Percentiles rank a stretch among this genome's conserved stretches.
Conservation (phyloP, 352 stramenopile genomes). For the Pythium scleroteichum region DNA sequence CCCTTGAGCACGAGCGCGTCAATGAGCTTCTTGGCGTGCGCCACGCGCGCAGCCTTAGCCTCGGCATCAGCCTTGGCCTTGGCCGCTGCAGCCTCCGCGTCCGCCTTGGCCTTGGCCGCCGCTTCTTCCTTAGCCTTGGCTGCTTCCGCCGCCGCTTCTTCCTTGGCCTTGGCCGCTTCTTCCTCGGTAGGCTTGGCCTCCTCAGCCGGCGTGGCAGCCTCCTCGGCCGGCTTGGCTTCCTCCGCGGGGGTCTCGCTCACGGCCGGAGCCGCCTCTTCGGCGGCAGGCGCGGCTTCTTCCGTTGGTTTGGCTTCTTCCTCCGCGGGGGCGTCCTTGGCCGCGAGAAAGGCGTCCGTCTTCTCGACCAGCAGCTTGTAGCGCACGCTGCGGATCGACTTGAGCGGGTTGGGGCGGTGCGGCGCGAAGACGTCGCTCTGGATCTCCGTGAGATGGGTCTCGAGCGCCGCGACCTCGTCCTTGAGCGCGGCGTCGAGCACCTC, state of each 20-base stretch:
- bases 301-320: background rate
- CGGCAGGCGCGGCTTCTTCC: background rate
- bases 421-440: constrained; percentile 34
- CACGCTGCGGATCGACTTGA: constrained; percentile 45
- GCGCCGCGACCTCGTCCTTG: constrained; percentile 18
- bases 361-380: constrained; percentile 34
- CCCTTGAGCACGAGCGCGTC: constrained; percentile 30
- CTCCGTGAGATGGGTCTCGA: constrained; percentile 40
- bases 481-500: constrained; percentile 11
- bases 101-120: constrained; percentile 8
- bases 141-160: constrained; percentile 4
- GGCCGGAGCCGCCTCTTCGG: background rate
- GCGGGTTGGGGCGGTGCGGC: constrained; percentile 34
- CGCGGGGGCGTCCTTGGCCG: constrained; percentile 1
- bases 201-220: background rate
- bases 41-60: background rate
- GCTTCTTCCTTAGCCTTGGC: constrained; percentile 7
- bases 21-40: constrained; percentile 28
- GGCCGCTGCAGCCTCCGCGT: background rate
- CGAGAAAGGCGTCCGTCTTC: constrained; percentile 13
- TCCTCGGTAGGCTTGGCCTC: constrained; percentile 6
- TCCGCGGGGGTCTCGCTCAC: background rate
- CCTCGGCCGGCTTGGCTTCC: no score
- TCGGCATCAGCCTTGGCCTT: background rate
- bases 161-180: constrained; percentile 11